phyloP scores from a whole-genome alignment of 257 asterid species.

The Rhazya stricta region DNA sequence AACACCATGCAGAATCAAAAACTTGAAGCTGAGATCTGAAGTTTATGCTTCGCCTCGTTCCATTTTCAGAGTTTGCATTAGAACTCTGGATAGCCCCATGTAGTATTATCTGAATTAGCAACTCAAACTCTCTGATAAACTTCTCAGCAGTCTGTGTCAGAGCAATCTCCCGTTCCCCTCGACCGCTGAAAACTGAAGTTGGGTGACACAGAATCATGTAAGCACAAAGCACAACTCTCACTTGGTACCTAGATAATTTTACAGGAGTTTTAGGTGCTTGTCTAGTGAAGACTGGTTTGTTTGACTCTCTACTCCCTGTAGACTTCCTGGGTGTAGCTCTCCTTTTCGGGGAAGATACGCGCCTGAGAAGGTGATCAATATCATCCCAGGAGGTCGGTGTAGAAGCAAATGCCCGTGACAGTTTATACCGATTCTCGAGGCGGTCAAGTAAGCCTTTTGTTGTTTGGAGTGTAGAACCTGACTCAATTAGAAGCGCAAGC shows the following conservation, averaged over 20 bases:
- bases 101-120: constrained; percentile 53
- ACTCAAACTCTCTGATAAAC: constrained; percentile 77
- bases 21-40: constrained; percentile 71
- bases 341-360: constrained; percentile 66
- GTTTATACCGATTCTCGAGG: constrained; percentile 56
- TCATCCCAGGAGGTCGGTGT: constrained; percentile 45
- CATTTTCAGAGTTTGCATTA: constrained; percentile 35
- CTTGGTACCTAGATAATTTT: constrained; percentile 71
- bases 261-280: constrained; percentile 25
- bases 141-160: constrained; percentile 66
- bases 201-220: constrained; percentile 86
- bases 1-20: constrained; percentile 94
- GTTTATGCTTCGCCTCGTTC: constrained; percentile 27
- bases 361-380: constrained; percentile 90
- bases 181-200: constrained; percentile 86
- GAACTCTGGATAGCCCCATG: constrained; percentile 51
- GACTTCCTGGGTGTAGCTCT: constrained; percentile 52
- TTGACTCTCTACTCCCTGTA: constrained; percentile 28
- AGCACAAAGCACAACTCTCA: constrained; percentile 82
- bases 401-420: constrained; percentile 37
- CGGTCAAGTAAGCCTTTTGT: constrained; percentile 75
- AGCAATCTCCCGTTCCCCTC: constrained; percentile 78
- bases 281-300: constrained; percentile 24
- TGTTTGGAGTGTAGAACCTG: constrained; percentile 50
- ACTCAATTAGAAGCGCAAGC: constrained; percentile 70